Evolutionary conservation across 352 stramenopile species (phyloP).

Genomic region (Phytophthora parvispora): DNA sequence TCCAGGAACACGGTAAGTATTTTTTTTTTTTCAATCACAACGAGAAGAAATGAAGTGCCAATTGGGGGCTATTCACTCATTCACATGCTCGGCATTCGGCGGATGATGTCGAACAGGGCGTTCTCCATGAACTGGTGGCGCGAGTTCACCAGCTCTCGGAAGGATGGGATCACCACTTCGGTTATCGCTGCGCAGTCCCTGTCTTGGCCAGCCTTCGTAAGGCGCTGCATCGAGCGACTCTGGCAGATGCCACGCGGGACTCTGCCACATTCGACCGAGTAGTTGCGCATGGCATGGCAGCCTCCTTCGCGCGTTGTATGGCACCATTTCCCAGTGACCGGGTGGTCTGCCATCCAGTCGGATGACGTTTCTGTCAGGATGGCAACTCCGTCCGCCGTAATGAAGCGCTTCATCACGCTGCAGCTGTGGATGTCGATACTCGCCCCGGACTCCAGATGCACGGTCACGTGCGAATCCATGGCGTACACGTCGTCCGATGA

Average conservation of each 20-base stretch:
- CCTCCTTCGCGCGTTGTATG: slow-evolving; percentile 3
- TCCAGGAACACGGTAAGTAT: no score
- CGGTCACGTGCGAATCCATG: not conserved
- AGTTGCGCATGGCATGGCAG: not conserved
- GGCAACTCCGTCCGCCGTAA: slow-evolving; percentile 1
- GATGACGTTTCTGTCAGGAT: slow-evolving; percentile 5
- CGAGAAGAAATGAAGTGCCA: no score
- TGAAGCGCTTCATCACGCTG: slow-evolving; percentile 25
- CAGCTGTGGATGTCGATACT: slow-evolving; percentile 7
- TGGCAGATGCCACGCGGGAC: not conserved
- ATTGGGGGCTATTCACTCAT: no score
- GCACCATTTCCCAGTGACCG: not conserved
- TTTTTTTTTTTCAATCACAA: no score
- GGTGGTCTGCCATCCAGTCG: not conserved
- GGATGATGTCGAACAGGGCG: slow-evolving; percentile 3
- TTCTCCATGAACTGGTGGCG: slow-evolving; percentile 13
- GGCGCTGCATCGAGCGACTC: not conserved
- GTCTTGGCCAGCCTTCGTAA: not conserved
- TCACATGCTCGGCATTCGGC: not conserved
- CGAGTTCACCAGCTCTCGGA: not conserved
- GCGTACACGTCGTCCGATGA: slow-evolving; percentile 11
- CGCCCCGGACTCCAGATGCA: not conserved
- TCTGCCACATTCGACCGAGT: no score
- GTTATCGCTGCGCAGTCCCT: not conserved
- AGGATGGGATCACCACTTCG: slow-evolving; percentile 2